phyloP scores from a whole-genome alignment of 2,329 filamentous ascomycete species.

The Paecilomyces niveus region DNA sequence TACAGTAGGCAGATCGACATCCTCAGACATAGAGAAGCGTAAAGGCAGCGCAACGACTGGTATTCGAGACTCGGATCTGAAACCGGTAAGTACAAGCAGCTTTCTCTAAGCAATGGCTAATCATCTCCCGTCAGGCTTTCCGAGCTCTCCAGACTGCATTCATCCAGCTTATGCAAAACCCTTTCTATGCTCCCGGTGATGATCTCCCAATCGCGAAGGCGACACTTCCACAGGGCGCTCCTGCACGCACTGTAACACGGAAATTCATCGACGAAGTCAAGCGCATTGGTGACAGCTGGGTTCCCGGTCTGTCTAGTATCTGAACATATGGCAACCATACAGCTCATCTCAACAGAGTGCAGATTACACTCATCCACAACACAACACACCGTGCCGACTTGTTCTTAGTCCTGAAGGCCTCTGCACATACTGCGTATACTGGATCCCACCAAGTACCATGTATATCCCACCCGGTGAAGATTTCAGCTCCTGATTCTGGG shows the following conservation, averaged over 20 bases:
- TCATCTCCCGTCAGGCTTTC: conserved; percentile 60
- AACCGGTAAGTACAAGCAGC: conserved; percentile 53
- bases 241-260: conserved; percentile 68
- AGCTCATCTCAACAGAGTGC: background rate
- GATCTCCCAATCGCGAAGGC: conserved; percentile 55
- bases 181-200: conserved; percentile 88
- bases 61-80: conserved; percentile 77
- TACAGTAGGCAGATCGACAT: conserved; percentile 64
- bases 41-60: conserved; percentile 49
- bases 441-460: background rate
- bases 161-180: conserved; percentile 80
- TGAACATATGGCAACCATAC: conserved; percentile 29
- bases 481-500: background rate
- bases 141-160: conserved; percentile 90
- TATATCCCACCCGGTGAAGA: background rate
- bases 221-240: conserved; percentile 36
- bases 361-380: background rate
- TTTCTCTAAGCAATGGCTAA: background rate
- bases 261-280: conserved; percentile 76
- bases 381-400: background rate
- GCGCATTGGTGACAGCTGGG: conserved; percentile 79
- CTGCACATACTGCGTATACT: background rate
- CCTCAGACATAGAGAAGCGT: conserved; percentile 22
- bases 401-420: background rate
- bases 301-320: conserved; percentile 59